These are phyloP conservation scores for Beauveria bassiana DNA, from an alignment of 2,329 filamentous ascomycete genomes.

Conservation along the genomic window DNA sequence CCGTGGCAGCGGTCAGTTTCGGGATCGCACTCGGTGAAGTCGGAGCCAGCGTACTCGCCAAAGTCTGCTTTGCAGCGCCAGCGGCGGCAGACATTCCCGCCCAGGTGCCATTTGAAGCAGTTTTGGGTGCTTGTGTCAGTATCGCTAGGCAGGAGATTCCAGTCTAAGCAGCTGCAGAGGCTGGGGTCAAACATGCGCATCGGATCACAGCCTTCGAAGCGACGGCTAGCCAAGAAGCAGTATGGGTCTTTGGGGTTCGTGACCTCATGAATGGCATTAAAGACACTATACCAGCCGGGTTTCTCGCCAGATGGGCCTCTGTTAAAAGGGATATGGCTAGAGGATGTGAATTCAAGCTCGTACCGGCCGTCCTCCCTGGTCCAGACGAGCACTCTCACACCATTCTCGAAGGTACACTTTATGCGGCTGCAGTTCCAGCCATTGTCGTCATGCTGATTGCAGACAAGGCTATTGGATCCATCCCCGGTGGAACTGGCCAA, in stretches of 20 bases:
- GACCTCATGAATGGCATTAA: not conserved
- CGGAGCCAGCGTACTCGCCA: not conserved
- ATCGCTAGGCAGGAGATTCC: not conserved
- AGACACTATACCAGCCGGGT: not conserved
- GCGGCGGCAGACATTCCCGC: not conserved
- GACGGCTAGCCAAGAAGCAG: not conserved
- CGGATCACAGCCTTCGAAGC: not conserved
- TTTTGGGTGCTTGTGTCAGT: not conserved
- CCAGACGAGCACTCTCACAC: too few species aligned
- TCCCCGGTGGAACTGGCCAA: too few species aligned
- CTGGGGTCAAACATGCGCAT: conserved; percentile 8
- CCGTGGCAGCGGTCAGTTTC: not conserved
- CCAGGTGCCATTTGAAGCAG: conserved; percentile 1
- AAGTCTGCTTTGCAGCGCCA: not conserved
- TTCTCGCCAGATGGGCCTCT: not conserved
- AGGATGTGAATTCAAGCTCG: too few species aligned
- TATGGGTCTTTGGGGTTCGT: not conserved
- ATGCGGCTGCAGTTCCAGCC: too few species aligned
- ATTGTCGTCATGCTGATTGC: too few species aligned
- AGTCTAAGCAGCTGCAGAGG: conserved; percentile 7
- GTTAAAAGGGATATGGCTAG: not conserved
- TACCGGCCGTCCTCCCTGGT: too few species aligned
- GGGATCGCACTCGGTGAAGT: not conserved
- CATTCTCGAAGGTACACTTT: too few species aligned
- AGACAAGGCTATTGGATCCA: too few species aligned